phyloP scores from a whole-genome alignment of 208 protist species.

The Leishmania major region DNA sequence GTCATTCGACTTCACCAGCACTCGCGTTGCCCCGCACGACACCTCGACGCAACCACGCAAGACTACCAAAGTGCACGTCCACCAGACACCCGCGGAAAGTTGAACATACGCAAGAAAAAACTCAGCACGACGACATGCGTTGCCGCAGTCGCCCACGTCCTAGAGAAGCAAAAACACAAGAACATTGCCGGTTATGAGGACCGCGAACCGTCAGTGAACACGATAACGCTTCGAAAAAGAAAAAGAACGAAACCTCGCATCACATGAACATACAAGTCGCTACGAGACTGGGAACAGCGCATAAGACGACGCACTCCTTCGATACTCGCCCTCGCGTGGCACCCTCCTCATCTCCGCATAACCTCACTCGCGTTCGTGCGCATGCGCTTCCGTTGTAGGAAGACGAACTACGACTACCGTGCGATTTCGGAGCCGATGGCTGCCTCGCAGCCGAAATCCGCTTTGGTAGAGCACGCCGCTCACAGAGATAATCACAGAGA shows the following conservation, averaged over 20 bases:
- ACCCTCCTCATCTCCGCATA: background rate
- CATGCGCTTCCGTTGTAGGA: background rate
- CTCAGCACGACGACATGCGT: background rate
- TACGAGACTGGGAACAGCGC: background rate
- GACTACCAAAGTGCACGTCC: background rate
- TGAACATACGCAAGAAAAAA: background rate
- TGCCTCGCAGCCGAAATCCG: background rate
- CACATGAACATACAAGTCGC: background rate
- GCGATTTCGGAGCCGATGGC: background rate
- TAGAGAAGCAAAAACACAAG: background rate
- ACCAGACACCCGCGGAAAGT: background rate
- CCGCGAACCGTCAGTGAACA: background rate
- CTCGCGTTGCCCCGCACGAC: background rate
- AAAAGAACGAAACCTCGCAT: background rate
- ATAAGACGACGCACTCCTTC: background rate
- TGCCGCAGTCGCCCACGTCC: background rate
- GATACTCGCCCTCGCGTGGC: background rate
- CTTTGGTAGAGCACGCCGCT: background rate
- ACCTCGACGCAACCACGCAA: background rate
- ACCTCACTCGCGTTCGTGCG: background rate
- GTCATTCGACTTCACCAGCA: background rate
- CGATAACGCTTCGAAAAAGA: background rate
- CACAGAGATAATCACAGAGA: background rate
- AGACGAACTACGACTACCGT: background rate
- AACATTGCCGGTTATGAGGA: background rate